Evolutionary conservation across 2,329 filamentous ascomycete genomes (phyloP).

Genomic region (Monilinia laxa): DNA sequence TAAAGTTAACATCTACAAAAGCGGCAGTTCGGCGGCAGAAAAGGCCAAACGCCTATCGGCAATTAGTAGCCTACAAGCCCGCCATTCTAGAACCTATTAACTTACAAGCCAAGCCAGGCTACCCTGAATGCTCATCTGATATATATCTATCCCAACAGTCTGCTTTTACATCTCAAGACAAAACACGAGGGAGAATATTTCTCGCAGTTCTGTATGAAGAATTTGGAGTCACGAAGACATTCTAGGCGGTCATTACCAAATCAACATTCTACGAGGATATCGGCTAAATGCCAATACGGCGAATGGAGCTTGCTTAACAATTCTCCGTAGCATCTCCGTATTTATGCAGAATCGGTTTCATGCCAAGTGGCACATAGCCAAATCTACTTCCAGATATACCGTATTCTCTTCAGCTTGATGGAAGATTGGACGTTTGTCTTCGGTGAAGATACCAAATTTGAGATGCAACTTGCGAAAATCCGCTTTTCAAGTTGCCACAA

Average conservation of each 20-base stretch:
- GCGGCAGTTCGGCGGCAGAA: constrained; percentile 8
- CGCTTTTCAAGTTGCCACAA: background rate
- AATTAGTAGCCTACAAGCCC: background rate
- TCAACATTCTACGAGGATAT: constrained; percentile 1
- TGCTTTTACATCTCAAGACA: background rate
- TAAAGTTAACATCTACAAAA: background rate
- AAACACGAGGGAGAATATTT: background rate
- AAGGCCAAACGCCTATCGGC: constrained; percentile 11
- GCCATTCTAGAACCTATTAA: background rate
- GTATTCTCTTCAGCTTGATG: background rate
- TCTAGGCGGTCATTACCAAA: constrained; percentile 4
- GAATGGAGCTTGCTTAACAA: background rate
- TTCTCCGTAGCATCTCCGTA: constrained; percentile 13
- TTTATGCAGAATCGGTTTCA: constrained; percentile 14
- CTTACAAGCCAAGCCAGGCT: background rate
- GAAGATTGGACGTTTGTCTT: background rate
- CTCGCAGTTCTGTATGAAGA: background rate
- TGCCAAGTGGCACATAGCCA: background rate
- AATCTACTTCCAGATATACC: background rate
- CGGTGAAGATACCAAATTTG: background rate
- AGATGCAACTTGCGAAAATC: background rate
- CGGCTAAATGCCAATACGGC: background rate
- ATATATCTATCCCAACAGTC: background rate
- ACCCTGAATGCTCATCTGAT: background rate
- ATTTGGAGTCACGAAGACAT: background rate